These are phyloP conservation scores for Colletotrichum truncatum DNA, from an alignment of 2,329 filamentous ascomycete species.

Conservation along the genomic window DNA sequence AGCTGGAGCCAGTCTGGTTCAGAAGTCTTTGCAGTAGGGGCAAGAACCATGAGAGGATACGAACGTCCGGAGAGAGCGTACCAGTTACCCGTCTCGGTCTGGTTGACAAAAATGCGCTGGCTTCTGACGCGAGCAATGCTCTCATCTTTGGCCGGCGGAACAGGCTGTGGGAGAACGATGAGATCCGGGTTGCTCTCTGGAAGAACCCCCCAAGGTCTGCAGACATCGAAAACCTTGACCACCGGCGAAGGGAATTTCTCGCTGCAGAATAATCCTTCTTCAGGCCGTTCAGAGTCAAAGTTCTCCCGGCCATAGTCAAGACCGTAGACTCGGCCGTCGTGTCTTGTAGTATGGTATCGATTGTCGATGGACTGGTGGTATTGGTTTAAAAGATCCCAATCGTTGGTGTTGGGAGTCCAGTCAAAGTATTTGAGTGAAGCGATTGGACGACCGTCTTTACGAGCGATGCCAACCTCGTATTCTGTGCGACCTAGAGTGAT, in stretches of 20 bases:
- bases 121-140: conserved; percentile 61
- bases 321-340: conserved; percentile 85
- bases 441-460: conserved; percentile 77
- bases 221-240: conserved; percentile 88
- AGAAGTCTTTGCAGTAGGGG: conserved; percentile 56
- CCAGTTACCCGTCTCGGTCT: conserved; percentile 87
- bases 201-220: conserved; percentile 73
- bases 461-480: conserved; percentile 88
- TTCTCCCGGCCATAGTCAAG: conserved; percentile 66
- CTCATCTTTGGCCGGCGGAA: conserved; percentile 66
- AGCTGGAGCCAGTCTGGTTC: conserved; percentile 58
- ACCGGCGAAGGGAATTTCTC: conserved; percentile 67
- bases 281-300: conserved; percentile 63
- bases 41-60: conserved; percentile 86
- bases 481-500: conserved; percentile 87
- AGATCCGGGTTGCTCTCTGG: conserved; percentile 76
- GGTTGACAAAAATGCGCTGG: conserved; percentile 84
- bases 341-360: conserved; percentile 87
- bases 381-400: conserved; percentile 86
- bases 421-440: conserved; percentile 94
- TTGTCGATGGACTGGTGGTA: conserved; percentile 84
- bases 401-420: conserved; percentile 92
- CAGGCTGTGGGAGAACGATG: conserved; percentile 86
- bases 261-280: conserved; percentile 66
- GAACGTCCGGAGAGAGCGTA: conserved; percentile 89